A percentile compares a stretch with the other conserved stretches of the same genome.
phyloP scores from a whole-genome alignment of 2,329 filamentous ascomycete genomes.

The Diaporthe velutina region DNA sequence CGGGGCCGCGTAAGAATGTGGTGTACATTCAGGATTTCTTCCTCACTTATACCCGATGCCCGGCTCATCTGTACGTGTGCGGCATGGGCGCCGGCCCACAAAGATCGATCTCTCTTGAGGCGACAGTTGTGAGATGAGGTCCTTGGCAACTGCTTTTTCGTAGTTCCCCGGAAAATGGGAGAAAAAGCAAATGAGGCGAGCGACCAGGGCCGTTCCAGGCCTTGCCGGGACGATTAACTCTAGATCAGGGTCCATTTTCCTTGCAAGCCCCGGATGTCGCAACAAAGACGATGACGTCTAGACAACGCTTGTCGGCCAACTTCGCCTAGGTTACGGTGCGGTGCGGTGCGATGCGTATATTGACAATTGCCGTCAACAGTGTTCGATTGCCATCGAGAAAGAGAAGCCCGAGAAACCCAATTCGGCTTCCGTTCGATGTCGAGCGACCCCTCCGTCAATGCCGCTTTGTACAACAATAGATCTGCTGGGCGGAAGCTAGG shows the following conservation, averaged over 20 bases:
- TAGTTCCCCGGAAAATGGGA: constrained; percentile 18
- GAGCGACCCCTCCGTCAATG: constrained; percentile 17
- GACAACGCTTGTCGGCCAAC: neutral
- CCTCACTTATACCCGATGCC: neutral
- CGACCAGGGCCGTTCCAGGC: constrained; percentile 1
- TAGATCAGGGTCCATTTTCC: constrained; percentile 21
- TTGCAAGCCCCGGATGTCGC: constrained; percentile 3
- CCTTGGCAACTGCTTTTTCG: constrained; percentile 29
- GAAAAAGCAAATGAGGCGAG: constrained; percentile 20
- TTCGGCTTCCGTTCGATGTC: neutral
- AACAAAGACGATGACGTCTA: neutral
- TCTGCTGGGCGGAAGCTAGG: neutral
- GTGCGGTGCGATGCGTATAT: neutral
- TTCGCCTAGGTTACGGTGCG: neutral
- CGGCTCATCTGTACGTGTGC: neutral
- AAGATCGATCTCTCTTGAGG: constrained; percentile 6
- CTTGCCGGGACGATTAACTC: constrained; percentile 8
- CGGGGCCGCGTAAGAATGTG: neutral
- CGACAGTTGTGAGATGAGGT: constrained; percentile 22
- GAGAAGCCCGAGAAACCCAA: constrained; percentile 16
- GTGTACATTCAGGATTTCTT: neutral
- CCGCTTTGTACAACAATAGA: constrained; percentile 9
- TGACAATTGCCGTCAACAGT: constrained; percentile 6
- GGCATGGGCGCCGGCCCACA: constrained; percentile 16
- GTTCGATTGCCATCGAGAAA: constrained; percentile 6